Conservation (phyloP, 2,329 filamentous ascomycete species). For the Dactylonectria macrodidyma region DNA sequence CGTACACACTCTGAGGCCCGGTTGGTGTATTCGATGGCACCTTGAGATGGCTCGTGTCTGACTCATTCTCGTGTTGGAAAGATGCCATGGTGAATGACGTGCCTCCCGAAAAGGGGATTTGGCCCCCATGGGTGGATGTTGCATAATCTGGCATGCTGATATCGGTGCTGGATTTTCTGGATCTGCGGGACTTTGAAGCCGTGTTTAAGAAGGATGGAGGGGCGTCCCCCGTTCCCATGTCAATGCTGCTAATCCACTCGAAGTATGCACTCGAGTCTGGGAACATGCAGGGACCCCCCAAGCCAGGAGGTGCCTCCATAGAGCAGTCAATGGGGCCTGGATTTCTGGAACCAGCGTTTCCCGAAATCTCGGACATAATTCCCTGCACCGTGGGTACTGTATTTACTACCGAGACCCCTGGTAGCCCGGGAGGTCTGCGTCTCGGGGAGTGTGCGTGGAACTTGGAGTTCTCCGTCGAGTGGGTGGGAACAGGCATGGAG, state of each 20-base stretch:
- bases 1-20: slow-evolving; percentile 22
- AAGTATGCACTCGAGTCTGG: slow-evolving; percentile 46
- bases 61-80: slow-evolving; percentile 53
- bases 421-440: slow-evolving; percentile 36
- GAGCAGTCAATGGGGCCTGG: neutral
- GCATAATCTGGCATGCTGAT: slow-evolving; percentile 61
- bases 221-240: slow-evolving; percentile 31
- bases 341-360: neutral
- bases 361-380: slow-evolving; percentile 2
- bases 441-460: slow-evolving; percentile 76
- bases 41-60: slow-evolving; percentile 47
- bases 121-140: slow-evolving; percentile 31
- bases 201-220: neutral
- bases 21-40: slow-evolving; percentile 62
- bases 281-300: slow-evolving; percentile 36
- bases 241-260: slow-evolving; percentile 47
- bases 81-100: slow-evolving; percentile 32
- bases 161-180: slow-evolving; percentile 55
- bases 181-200: slow-evolving; percentile 22
- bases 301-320: neutral
- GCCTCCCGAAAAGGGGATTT: slow-evolving; percentile 24
- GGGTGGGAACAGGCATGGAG: slow-evolving; percentile 58
- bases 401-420: slow-evolving; percentile 3
- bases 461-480: slow-evolving; percentile 64
- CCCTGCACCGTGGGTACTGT: slow-evolving; percentile 15